Evolutionary conservation across 2,329 filamentous ascomycete species (phyloP).

Genomic region (Monosporascus cannonballus): DNA sequence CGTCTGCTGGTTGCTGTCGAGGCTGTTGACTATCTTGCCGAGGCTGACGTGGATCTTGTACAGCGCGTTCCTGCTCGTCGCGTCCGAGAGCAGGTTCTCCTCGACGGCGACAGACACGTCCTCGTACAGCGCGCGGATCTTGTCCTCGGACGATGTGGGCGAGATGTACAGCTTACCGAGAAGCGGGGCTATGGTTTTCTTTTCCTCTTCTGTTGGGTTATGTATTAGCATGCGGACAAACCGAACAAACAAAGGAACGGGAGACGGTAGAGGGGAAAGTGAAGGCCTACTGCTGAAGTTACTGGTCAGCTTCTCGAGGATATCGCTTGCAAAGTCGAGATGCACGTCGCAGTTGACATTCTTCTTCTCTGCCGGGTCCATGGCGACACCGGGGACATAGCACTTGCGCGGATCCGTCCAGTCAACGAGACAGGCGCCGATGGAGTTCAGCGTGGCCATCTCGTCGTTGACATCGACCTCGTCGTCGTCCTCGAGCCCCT

Average conservation of each 20-base stretch:
- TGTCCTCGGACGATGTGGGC: slow-evolving; percentile 54
- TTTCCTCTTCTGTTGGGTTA: slow-evolving; percentile 63
- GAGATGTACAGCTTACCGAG: slow-evolving; percentile 79
- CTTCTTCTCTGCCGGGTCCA: slow-evolving; percentile 52
- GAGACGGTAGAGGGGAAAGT: background rate
- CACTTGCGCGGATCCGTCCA: slow-evolving; percentile 92
- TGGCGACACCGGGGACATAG: slow-evolving; percentile 44
- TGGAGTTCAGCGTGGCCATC: slow-evolving; percentile 72
- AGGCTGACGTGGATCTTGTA: slow-evolving; percentile 63
- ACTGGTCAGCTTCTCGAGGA: slow-evolving; percentile 67
- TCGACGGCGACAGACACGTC: slow-evolving; percentile 59
- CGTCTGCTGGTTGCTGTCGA: slow-evolving; percentile 42
- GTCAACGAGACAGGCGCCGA: slow-evolving; percentile 79
- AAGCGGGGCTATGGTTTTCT: slow-evolving; percentile 71
- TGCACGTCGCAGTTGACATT: slow-evolving; percentile 72
- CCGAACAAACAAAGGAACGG: background rate
- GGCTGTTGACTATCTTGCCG: slow-evolving; percentile 59
- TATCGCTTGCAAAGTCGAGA: slow-evolving; percentile 67
- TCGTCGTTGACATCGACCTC: slow-evolving; percentile 68
- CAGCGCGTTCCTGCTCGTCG: slow-evolving; percentile 55
- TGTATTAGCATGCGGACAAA: slow-evolving; percentile 20
- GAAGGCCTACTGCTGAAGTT: slow-evolving; percentile 57
- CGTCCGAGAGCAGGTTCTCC: slow-evolving; percentile 52
- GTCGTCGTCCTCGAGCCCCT: slow-evolving; percentile 69
- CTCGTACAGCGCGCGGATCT: slow-evolving; percentile 51